Base-by-base conservation (phyloP, 2,329 filamentous ascomycete species). In the Botryotinia calthae region DNA sequence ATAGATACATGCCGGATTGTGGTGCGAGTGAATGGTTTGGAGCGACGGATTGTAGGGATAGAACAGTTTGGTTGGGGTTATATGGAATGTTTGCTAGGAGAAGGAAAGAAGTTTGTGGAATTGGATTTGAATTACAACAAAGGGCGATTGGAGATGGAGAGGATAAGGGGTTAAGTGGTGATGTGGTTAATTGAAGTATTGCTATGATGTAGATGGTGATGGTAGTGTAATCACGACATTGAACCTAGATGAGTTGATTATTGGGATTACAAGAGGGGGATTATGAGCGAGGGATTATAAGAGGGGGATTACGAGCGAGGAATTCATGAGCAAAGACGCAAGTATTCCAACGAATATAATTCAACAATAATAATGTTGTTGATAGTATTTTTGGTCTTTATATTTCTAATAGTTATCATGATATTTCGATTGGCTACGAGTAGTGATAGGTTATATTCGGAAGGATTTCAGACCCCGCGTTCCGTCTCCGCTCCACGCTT, bases 1-100 rank as follows among this genome's bases (percentile, higher is more conserved):
- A 80, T 75, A 76, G 74, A 46, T 74, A 78, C 58, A 80, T 79
- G 79, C 78, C 79, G 37, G 73, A 72, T 42, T 80, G 79, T 75
- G 51, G 46, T 59, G 67, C 73, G 67, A 78, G 73, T 56, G 76
- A 78, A 58, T 78, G 77, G 74, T 79, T 79, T 73, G 79, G 79
- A 28, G 77, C 77, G 14, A 78, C 74, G 10, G 74, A 79, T 73
- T 80, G 79, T 63, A 76, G 76, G 44, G 77, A 80, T 75, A 66
- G 79, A 37, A 71, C 70, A 22, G 70, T 77, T 14, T 80, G 78
- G 79, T 69, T 78, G 65, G 74, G 76, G 31, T 40, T 80, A 5
- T 80, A 80, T 75, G 68, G 42, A 56, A 74, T 76, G 68, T 79
- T 77, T 76, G 77, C 74, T 18, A 51, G 73, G 44, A 75, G 71